Evolutionary conservation across 352 stramenopile genomes (phyloP), one percentile per base, ranked within the genome.

Genomic region (Pythium biforme): DNA sequence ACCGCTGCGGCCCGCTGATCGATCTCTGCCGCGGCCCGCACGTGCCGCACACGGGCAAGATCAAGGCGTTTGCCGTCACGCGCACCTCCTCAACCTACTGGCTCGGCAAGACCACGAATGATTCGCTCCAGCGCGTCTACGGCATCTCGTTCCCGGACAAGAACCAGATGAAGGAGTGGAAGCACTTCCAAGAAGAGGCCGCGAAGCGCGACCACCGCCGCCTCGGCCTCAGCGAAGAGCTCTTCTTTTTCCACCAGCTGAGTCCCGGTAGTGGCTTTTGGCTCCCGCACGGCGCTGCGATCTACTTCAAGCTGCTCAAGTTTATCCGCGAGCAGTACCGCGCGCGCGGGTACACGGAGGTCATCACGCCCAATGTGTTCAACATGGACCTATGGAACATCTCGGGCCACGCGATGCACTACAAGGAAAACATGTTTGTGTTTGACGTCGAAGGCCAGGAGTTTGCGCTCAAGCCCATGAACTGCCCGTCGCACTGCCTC

Each of bases 381-480:
- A 99, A 99, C 72, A 92, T 98, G 60, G 83, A 99, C 48, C 75
- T 99, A 8, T 99, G 97, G 97, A 96, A 98, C 69, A 99, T 94
- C 19, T 98, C 91, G 6, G 97, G 97, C 17, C 97, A 99, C 70
- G 92, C 95, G 61, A 80, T 99, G 68, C 98, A 99, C 75, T 99
- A 99, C 79, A 70, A 91, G 31, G 89, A 98, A 41, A 93, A 98
- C 65, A 99, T 99, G 97, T 99, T 93, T 37, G 81, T 94, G 78
- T 77, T 95, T 39, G 81, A 60, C 29, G 68, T 73, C 45, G 40
- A 72, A 91, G 54, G 25, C 61, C 64, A n/a, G 90, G 97, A 97
- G 49, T 99, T 98, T 75, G 96, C 97, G 60, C 90, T 99, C 66
- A 99, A 99, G 72, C 97, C 97, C 20, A 99, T 99, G 97, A 99